Evolutionary conservation across 768 basidiomycete genomes (phyloP).

Genomic region (Boletus rubroflammeus): DNA sequence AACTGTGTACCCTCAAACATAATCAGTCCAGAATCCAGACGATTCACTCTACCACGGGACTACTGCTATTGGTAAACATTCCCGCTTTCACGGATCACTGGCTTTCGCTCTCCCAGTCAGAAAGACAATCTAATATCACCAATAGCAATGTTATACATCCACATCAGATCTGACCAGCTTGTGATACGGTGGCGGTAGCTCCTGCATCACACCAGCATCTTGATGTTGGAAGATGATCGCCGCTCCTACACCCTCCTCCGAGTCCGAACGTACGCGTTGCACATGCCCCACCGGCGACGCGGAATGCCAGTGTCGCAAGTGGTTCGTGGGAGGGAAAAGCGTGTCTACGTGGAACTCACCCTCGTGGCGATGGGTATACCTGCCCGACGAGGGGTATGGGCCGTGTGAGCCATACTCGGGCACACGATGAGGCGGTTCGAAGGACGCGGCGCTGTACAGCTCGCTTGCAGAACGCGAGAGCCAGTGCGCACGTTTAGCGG

Average conservation of each 20-base stretch:
- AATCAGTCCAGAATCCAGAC: not conserved
- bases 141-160: not conserved
- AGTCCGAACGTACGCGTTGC: not conserved
- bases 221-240: constrained; percentile 15
- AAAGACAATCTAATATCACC: not conserved
- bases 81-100: not conserved
- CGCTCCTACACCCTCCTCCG: not conserved
- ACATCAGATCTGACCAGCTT: constrained; percentile 1
- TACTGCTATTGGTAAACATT: not conserved
- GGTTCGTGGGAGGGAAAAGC: constrained; percentile 2
- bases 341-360: not conserved
- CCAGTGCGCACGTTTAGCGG: constrained; percentile 11
- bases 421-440: not conserved
- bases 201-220: constrained; percentile 16
- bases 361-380: not conserved
- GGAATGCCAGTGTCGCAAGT: constrained; percentile 23
- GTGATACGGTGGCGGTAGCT: constrained; percentile 28
- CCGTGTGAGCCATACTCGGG: not conserved
- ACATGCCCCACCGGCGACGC: constrained; percentile 9
- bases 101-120: not conserved
- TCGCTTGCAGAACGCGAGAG: constrained; percentile 26
- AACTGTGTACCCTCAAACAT: not conserved
- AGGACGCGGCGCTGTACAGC: constrained; percentile 9
- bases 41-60: not conserved
- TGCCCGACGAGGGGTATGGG: not conserved